Evolutionary conservation across 345 rosid species (phyloP).

Genomic region (Anastatica hierochuntica): DNA sequence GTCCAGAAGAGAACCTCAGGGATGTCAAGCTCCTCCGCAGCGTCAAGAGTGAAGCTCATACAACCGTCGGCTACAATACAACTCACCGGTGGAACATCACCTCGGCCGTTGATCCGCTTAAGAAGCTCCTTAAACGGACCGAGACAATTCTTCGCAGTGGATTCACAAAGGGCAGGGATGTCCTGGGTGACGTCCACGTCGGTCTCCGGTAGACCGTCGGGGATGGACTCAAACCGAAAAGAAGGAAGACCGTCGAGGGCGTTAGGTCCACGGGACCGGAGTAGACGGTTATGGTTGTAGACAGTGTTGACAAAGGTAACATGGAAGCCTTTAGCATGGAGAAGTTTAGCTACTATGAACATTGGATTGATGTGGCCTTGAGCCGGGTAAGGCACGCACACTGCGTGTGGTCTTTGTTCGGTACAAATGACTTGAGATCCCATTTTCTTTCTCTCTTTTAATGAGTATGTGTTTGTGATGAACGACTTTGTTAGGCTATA

Average conservation of each 20-base stretch:
- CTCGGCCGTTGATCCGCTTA: too few relatives aligned
- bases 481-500: too few relatives aligned
- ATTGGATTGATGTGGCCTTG: constrained; percentile 11
- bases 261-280: constrained; percentile 4
- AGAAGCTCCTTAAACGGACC: too few relatives aligned
- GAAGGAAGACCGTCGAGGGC: background rate
- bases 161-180: background rate
- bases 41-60: too few relatives aligned
- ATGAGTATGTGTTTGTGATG: too few relatives aligned
- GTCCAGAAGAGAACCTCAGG: too few relatives aligned
- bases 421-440: background rate
- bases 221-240: constrained; percentile 10
- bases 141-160: constrained; percentile 2
- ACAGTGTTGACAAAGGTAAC: background rate
- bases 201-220: constrained; percentile 13
- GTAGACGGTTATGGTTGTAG: too few relatives aligned
- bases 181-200: constrained; percentile 4
- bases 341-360: constrained; percentile 4
- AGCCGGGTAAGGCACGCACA: constrained; percentile 7
- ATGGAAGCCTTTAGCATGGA: background rate
- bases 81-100: too few relatives aligned
- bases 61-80: too few relatives aligned
- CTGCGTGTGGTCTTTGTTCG: constrained; percentile 1
- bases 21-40: too few relatives aligned
- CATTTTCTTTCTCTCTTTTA: constrained; percentile 1